Evolutionary conservation across 768 basidiomycete genomes (phyloP).

Genomic region (Russula emetica): DNA sequence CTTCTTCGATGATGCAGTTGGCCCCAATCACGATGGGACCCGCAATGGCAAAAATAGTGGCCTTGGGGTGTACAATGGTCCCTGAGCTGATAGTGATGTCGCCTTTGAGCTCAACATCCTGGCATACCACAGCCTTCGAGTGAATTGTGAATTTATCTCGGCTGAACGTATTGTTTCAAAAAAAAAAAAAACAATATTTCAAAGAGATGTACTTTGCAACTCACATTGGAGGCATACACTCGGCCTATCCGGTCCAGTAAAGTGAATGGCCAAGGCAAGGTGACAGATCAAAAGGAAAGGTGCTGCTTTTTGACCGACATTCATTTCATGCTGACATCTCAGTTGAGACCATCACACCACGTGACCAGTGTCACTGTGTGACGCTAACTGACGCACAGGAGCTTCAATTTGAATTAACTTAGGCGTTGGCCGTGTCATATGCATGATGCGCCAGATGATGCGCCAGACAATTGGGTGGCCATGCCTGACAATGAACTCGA

Average conservation of each 20-base stretch:
- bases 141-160: constrained; percentile 89
- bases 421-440: no score
- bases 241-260: neutral
- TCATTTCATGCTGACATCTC: neutral
- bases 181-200: neutral
- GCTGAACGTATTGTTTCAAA: constrained; percentile 38
- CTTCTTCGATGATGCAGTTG: constrained; percentile 89
- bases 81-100: constrained; percentile 90
- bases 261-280: neutral
- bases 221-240: constrained; percentile 28
- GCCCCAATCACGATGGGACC: constrained; percentile 88
- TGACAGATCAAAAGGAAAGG: constrained; percentile 14
- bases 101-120: constrained; percentile 92
- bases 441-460: no score
- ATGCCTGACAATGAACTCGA: neutral
- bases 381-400: no score
- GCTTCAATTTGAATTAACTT: no score
- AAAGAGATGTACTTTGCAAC: neutral
- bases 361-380: neutral
- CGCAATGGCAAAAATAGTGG: constrained; percentile 85
- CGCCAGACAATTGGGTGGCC: no score
- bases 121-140: constrained; percentile 85
- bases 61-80: constrained; percentile 89
- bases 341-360: neutral
- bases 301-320: no score